phyloP scores from a whole-genome alignment of 208 protist species.

The Leptomonas pyrrhocoris region DNA sequence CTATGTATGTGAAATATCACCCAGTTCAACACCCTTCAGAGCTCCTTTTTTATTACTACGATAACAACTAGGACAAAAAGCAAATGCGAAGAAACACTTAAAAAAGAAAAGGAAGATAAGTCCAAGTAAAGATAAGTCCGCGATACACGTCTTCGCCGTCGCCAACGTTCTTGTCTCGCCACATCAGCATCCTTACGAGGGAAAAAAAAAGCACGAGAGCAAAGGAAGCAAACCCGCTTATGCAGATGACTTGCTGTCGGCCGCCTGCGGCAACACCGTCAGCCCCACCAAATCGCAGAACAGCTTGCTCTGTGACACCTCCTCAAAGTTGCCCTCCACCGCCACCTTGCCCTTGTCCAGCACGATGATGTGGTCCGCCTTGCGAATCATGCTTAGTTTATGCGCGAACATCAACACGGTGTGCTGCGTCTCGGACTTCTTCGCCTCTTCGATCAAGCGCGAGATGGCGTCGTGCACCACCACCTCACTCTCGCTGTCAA shows the following conservation, averaged over 20 bases:
- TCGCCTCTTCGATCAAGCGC: constrained; percentile 72
- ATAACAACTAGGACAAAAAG: background rate
- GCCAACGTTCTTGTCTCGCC: too few species aligned
- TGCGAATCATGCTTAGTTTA: constrained; percentile 86
- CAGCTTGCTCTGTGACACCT: constrained; percentile 55
- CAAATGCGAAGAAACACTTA: constrained; percentile 1
- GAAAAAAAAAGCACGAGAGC: background rate
- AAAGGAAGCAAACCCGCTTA: background rate
- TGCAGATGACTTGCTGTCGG: background rate
- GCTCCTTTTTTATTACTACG: background rate
- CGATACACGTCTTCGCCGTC: too few species aligned
- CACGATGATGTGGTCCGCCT: constrained; percentile 88
- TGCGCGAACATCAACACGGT: constrained; percentile 92
- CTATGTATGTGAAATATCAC: background rate
- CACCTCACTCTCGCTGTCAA: constrained; percentile 90
- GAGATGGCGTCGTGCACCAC: constrained; percentile 89
- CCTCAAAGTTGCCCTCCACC: constrained; percentile 74
- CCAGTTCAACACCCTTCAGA: background rate
- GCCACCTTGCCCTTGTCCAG: constrained; percentile 81
- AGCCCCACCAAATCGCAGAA: constrained; percentile 79
- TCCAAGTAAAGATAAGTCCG: too few species aligned
- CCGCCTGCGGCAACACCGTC: constrained; percentile 8
- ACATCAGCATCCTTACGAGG: too few species aligned
- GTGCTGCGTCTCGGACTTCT: constrained; percentile 40
- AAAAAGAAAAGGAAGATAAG: constrained; percentile 1